These are phyloP conservation scores for Penicillium sclerotiorum DNA, from an alignment of 2,329 filamentous ascomycete species.

Conservation along the genomic window DNA sequence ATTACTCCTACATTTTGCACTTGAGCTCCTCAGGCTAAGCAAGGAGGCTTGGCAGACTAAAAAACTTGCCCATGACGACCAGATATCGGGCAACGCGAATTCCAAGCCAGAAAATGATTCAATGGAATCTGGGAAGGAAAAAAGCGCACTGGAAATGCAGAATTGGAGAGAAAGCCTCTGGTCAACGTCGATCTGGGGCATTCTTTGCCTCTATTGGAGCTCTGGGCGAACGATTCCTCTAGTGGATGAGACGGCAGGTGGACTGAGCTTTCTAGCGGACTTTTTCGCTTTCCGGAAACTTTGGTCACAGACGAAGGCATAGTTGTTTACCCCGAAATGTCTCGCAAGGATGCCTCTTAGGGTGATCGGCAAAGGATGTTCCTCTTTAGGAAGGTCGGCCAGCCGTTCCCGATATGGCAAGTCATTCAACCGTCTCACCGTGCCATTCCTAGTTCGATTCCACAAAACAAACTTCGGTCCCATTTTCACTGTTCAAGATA, in stretches of 20 bases:
- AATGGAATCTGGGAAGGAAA: no score
- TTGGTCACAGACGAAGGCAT: neutral
- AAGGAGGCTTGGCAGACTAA: neutral
- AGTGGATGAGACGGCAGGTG: neutral
- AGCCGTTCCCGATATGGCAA: neutral
- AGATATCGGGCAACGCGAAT: neutral
- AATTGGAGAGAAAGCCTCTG: neutral
- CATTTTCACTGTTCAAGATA: no score
- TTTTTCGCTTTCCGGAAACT: neutral
- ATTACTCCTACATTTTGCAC: neutral
- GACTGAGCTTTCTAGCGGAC: neutral
- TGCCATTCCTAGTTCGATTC: no score
- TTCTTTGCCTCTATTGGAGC: neutral
- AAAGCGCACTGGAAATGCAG: neutral
- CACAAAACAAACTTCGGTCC: no score
- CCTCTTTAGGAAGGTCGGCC: neutral
- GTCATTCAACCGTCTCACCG: neutral
- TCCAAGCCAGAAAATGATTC: neutral
- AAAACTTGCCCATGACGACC: neutral
- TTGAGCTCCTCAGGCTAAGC: neutral
- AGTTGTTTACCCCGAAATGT: neutral
- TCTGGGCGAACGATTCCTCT: neutral
- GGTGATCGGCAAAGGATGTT: neutral
- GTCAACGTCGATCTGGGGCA: neutral
- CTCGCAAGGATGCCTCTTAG: neutral